Evolutionary conservation across 2,329 filamentous ascomycete species (phyloP), one percentile per base, ranked within the genome.

Genomic region (Fusarium nelsonii): DNA sequence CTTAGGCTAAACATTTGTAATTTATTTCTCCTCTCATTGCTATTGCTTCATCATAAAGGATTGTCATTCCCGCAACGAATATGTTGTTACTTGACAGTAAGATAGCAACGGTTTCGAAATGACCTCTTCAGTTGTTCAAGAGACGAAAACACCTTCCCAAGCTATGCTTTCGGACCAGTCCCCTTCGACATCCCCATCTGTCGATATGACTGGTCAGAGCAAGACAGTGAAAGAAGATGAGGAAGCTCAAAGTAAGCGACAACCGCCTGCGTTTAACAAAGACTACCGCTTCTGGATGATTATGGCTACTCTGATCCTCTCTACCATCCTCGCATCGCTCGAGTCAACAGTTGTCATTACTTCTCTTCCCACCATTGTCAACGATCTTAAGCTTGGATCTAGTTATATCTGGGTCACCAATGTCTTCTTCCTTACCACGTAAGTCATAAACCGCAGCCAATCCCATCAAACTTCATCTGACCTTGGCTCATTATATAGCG

Each of bases 391-490:
- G 0, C 50, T 74, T 11, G 74, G 74, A 2, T 66, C 60, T 34
- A 66, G 69, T 45, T 77, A 76, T 18, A 73, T 77, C 44, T 77
- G 75, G 75, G 70, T 77, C 3, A 71, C 70, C 6, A 77, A 76
- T 33, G 59, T 68, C 4, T 76, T 71, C 48, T 77, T 77, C 37
- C 65, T 77, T 1, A 72, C 68, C 4, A 70, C 54, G 71, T 57
- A 16, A 61, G 68, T 33, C 3, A n/a, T 3, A 1, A 1, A 15
- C 8, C 16, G 6, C 16, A 18, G 8, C 7, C 10, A 9, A 43
- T 5, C 2, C 8, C n/a, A 44, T 8, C 8, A 26, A 2, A 3
- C 8, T 28, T 28, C 18, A 14, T 30, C 41, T 44, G 18, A 30
- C 26, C 6, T 2, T 43, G 23, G 16, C 40, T 64, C 45, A 26